phyloP scores from a whole-genome alignment of 768 basidiomycete genomes.

The Candolleomyces aberdarensis region DNA sequence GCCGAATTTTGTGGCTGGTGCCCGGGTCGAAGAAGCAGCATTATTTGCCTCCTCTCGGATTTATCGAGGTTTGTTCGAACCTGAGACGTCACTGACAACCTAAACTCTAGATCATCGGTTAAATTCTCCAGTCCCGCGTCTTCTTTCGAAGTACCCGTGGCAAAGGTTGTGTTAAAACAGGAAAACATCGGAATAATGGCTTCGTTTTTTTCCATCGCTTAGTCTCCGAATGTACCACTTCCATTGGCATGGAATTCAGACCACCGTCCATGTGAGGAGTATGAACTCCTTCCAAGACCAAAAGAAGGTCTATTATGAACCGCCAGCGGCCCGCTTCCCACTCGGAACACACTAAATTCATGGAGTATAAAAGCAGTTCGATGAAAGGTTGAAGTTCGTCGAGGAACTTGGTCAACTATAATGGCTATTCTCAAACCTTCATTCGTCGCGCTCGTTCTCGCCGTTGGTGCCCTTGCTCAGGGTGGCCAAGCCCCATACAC shows the following conservation, averaged over 20 bases:
- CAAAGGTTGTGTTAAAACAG: not conserved
- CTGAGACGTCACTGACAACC: not conserved
- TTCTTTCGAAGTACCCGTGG: not conserved
- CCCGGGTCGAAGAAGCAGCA: not conserved
- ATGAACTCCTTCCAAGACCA: not conserved
- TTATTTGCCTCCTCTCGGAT: not conserved
- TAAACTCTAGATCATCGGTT: conserved; percentile 1
- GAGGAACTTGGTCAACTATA: not conserved
- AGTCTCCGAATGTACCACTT: not conserved
- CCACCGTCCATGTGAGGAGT: conserved; percentile 1
- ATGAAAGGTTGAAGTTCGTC: not conserved
- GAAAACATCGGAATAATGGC: conserved; percentile 4
- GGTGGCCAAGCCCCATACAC: conserved; percentile 18
- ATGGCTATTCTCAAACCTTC: conserved; percentile 23
- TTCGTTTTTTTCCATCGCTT: not conserved
- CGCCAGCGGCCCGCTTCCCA: not conserved
- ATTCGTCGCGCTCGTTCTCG: conserved; percentile 22
- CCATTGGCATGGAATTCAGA: not conserved
- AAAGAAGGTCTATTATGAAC: not conserved
- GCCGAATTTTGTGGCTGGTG: too few species aligned
- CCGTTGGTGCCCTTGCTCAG: conserved; percentile 26
- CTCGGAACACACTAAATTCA: not conserved
- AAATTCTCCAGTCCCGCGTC: not conserved
- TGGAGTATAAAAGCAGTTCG: not conserved
- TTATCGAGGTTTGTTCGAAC: not conserved